phyloP scores from a whole-genome alignment of 1,284 basidiomycete species.

The Phellopilus nigrolimitatus region DNA sequence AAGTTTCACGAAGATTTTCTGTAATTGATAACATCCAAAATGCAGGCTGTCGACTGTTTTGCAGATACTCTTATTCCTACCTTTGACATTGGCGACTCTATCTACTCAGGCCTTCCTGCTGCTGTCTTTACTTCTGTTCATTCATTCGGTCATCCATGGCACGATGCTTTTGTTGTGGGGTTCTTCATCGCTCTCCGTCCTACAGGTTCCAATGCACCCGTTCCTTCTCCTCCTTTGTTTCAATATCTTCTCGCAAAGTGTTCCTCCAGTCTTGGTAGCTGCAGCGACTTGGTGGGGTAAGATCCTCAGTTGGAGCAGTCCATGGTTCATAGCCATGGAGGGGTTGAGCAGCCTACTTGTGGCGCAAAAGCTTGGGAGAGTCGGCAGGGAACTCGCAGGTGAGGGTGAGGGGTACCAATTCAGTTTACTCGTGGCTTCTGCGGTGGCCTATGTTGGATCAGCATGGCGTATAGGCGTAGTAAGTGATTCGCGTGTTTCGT shows the following conservation, averaged over 20 bases:
- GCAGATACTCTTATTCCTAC: constrained; percentile 80
- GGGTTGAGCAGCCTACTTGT: constrained; percentile 79
- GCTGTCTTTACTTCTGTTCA: constrained; percentile 71
- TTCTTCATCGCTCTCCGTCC: constrained; percentile 60
- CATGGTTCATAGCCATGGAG: constrained; percentile 77
- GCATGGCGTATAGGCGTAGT: constrained; percentile 80
- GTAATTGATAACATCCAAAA: not conserved
- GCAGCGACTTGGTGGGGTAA: constrained; percentile 69
- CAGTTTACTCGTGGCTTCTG: constrained; percentile 64
- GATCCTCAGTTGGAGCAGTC: constrained; percentile 65
- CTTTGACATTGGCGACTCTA: constrained; percentile 75
- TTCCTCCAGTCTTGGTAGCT: constrained; percentile 52
- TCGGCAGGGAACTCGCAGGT: constrained; percentile 63
- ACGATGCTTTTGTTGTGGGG: constrained; percentile 63
- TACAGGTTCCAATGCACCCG: constrained; percentile 77
- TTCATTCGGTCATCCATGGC: constrained; percentile 73
- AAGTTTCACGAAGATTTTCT: constrained; percentile 4
- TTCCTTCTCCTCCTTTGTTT: constrained; percentile 77
- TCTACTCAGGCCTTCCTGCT: constrained; percentile 76
- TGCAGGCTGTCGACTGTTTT: constrained; percentile 65
- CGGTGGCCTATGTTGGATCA: constrained; percentile 69
- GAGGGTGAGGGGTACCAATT: constrained; percentile 73
- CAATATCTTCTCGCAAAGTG: constrained; percentile 66
- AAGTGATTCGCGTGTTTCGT: constrained; percentile 32
- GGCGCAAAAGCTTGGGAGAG: constrained; percentile 73